These are phyloP conservation scores for Cladosporium sp. DNA, from an alignment of 2,329 filamentous ascomycete genomes.

Conservation along the genomic window DNA sequence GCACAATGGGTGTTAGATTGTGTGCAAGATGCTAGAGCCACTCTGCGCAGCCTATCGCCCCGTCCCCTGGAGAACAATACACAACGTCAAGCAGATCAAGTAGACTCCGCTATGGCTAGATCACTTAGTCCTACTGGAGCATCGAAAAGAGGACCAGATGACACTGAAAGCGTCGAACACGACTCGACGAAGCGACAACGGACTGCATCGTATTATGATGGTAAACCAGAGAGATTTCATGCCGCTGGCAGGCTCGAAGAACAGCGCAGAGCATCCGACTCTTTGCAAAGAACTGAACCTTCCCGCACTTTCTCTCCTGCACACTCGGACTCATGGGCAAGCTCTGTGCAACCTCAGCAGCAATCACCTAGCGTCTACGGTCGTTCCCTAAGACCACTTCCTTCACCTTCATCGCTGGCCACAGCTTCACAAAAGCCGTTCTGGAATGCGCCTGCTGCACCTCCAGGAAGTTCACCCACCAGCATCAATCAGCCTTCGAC, in stretches of 20 bases:
- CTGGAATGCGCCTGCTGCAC: background rate
- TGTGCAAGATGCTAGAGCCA: conserved; percentile 26
- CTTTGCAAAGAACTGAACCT: conserved; percentile 11
- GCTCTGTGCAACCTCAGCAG: conserved; percentile 29
- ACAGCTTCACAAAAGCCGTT: conserved; percentile 14
- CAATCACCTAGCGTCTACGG: conserved; percentile 26
- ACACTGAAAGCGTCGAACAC: conserved; percentile 27
- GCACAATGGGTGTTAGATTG: conserved; percentile 33
- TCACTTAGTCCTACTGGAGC: conserved; percentile 21
- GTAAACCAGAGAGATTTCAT: conserved; percentile 12
- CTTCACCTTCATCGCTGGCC: conserved; percentile 33
- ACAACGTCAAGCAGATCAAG: conserved; percentile 1
- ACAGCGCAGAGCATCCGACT: conserved; percentile 22
- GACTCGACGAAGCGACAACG: conserved; percentile 27
- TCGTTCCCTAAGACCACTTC: conserved; percentile 25
- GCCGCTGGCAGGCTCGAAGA: conserved; percentile 23
- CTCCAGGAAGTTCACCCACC: conserved; percentile 24
- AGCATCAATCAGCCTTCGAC: conserved; percentile 27
- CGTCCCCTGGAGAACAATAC: background rate
- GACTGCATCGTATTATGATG: conserved; percentile 25
- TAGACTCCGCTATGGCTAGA: background rate
- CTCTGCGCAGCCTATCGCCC: conserved; percentile 25
- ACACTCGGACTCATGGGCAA: conserved; percentile 26
- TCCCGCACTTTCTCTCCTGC: conserved; percentile 27
- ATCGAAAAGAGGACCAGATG: conserved; percentile 27